Evolutionary conservation across 345 rosid genomes (phyloP).

Genomic region (Eutrema yunnanense): DNA sequence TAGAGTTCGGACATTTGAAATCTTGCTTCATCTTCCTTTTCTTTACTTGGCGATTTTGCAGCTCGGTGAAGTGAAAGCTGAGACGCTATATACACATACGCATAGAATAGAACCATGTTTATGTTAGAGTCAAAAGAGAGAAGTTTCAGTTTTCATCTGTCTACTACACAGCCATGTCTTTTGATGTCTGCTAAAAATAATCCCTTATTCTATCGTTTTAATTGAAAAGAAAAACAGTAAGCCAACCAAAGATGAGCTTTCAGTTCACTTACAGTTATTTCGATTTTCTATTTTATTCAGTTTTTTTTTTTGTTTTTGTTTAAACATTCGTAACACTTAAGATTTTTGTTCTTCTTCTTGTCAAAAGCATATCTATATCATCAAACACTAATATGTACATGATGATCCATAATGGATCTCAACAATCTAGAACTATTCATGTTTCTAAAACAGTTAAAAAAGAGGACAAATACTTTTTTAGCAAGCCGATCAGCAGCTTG

Average conservation of each 20-base stretch:
- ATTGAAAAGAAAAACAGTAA: background rate
- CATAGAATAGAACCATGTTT: background rate
- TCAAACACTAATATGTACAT: background rate
- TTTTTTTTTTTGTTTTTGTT: background rate
- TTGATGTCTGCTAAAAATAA: background rate
- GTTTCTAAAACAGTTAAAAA: background rate
- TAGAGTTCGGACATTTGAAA: background rate
- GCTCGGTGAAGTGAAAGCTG: constrained; percentile 23
- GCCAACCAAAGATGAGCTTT: background rate
- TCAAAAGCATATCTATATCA: background rate
- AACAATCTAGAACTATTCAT: background rate
- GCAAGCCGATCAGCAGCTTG: background rate
- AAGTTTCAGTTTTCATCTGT: background rate
- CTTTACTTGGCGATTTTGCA: background rate
- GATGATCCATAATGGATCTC: background rate
- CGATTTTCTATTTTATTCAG: background rate
- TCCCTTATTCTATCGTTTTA: background rate
- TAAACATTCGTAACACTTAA: background rate
- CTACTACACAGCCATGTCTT: background rate
- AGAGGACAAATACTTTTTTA: background rate
- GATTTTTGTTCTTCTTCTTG: background rate
- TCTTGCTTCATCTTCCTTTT: background rate
- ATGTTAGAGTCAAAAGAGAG: background rate
- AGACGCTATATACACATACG: background rate
- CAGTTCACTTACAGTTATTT: background rate